These are phyloP conservation scores for Acacia melanoxylon DNA, from an alignment of 306 rosid species.

Conservation along the genomic window DNA sequence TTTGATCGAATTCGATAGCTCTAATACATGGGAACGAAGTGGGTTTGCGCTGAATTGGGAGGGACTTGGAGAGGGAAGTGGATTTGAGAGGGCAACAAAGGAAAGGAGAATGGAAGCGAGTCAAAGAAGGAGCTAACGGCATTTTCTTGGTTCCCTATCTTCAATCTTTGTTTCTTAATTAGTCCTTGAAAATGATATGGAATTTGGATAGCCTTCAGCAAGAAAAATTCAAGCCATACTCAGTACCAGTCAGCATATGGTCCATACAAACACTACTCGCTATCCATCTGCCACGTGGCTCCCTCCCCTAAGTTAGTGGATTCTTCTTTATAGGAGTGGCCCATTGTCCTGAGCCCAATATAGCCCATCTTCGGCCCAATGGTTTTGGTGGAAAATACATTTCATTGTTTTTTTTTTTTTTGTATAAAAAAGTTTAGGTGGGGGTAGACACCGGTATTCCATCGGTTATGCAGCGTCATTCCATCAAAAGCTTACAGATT, in stretches of 20 bases:
- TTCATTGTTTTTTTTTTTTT: neutral
- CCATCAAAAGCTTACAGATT: too few species aligned
- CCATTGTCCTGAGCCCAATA: neutral
- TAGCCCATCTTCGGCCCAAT: neutral
- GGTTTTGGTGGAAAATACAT: neutral
- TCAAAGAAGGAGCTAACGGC: constrained; percentile 57
- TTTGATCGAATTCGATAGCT: constrained; percentile 88
- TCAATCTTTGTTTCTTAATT: neutral
- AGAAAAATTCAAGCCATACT: neutral
- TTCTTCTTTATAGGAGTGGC: neutral
- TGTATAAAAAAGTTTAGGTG: too few species aligned
- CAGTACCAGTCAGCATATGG: constrained; percentile 28
- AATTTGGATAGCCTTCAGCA: neutral
- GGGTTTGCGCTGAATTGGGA: constrained; percentile 50
- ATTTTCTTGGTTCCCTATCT: constrained; percentile 41
- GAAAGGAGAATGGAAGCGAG: constrained; percentile 66
- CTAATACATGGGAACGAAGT: constrained; percentile 69
- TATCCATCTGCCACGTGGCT: constrained; percentile 19
- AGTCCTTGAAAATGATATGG: neutral
- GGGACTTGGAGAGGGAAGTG: constrained; percentile 23
- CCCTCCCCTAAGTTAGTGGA: neutral
- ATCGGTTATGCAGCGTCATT: too few species aligned
- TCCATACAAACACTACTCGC: neutral
- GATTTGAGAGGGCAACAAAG: constrained; percentile 63
- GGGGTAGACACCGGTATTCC: too few species aligned